Conservation (phyloP, 495 filamentous ascomycete species). For the Aspergillus asperescens region DNA sequence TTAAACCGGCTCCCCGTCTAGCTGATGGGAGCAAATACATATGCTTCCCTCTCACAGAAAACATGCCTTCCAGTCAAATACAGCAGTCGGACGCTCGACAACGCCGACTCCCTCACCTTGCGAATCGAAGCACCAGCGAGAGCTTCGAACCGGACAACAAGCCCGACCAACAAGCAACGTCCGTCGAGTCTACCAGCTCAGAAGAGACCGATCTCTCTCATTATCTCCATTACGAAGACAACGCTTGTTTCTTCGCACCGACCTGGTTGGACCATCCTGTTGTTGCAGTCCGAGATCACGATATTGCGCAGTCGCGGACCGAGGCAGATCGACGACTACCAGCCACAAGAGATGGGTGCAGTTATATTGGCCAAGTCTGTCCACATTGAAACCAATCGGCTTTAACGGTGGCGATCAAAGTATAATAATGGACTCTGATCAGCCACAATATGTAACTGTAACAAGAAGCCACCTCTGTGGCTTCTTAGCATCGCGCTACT, state of each 20-base stretch:
- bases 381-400: not conserved
- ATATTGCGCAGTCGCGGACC: not conserved
- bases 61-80: slow-evolving; percentile 3
- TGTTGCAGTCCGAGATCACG: not conserved
- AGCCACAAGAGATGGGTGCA: not conserved
- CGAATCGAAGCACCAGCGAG: not conserved
- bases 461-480: not conserved
- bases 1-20: not conserved
- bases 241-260: slow-evolving; percentile 41
- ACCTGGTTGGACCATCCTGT: slow-evolving; percentile 23
- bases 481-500: not conserved
- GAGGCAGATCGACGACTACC: not conserved
- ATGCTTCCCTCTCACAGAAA: not conserved
- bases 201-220: slow-evolving; percentile 21
- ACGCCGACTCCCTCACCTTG: not conserved
- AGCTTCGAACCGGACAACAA: not conserved
- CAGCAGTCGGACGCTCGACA: not conserved
- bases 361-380: not conserved
- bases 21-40: not conserved
- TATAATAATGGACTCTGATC: not conserved
- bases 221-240: slow-evolving; percentile 40
- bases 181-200: not conserved
- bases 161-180: not conserved
- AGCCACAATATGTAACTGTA: not conserved
- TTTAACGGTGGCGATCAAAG: not conserved